Conservation (phyloP, 2,329 filamentous ascomycete species). For the Dactylellina parvicollis region DNA sequence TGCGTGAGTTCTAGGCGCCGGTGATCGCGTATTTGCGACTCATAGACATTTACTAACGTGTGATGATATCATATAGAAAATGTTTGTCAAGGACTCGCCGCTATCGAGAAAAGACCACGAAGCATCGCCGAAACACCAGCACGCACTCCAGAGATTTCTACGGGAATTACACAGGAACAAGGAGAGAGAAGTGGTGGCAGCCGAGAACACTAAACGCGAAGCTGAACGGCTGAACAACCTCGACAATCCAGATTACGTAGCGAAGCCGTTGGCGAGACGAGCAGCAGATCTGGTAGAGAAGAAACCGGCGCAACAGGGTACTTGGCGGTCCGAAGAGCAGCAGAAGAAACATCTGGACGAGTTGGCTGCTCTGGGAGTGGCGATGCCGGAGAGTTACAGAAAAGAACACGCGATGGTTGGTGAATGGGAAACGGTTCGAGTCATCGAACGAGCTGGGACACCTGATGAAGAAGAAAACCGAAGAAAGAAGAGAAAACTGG, state of each 20-base stretch:
- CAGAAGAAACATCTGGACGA: slow-evolving; percentile 85
- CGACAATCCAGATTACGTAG: slow-evolving; percentile 57
- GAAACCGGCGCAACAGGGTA: slow-evolving; percentile 27
- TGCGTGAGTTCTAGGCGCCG: slow-evolving; percentile 66
- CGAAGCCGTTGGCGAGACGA: slow-evolving; percentile 60
- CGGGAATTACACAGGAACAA: slow-evolving; percentile 86
- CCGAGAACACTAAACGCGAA: slow-evolving; percentile 83
- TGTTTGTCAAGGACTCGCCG: slow-evolving; percentile 89
- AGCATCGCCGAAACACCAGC: slow-evolving; percentile 83
- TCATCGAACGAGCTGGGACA: slow-evolving; percentile 64
- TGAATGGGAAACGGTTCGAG: slow-evolving; percentile 80
- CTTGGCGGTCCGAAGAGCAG: slow-evolving; percentile 63
- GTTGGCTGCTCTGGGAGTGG: slow-evolving; percentile 84
- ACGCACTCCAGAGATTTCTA: slow-evolving; percentile 85
- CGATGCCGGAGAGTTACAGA: slow-evolving; percentile 80
- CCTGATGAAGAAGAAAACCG: slow-evolving; percentile 68
- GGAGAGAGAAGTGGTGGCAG: slow-evolving; percentile 81
- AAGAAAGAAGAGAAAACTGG: slow-evolving; percentile 69
- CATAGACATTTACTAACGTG: slow-evolving; percentile 15
- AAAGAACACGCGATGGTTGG: slow-evolving; percentile 86
- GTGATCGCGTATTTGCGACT: neutral
- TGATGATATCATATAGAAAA: slow-evolving; percentile 62
- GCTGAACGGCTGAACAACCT: slow-evolving; percentile 82
- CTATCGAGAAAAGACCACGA: slow-evolving; percentile 91
- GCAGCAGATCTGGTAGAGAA: slow-evolving; percentile 66